Evolutionary conservation across 768 basidiomycete genomes (phyloP).

Genomic region (Boletus speciosus): DNA sequence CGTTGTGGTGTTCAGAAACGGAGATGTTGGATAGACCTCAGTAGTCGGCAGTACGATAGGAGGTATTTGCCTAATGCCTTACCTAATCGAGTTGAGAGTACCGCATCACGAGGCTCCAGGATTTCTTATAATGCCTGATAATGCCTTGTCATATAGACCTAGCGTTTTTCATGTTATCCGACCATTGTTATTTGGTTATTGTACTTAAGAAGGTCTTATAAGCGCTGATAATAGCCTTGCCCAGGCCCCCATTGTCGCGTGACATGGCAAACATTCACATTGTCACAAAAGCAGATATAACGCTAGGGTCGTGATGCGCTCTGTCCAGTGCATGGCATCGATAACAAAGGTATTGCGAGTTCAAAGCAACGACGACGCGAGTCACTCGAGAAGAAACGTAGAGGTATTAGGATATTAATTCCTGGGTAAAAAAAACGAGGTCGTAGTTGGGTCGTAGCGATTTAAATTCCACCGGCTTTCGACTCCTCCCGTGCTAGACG

Average conservation of each 20-base stretch:
- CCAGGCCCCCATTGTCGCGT: too few relatives aligned
- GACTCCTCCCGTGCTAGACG: slow-evolving; percentile 38
- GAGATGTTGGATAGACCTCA: neutral
- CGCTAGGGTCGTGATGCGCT: neutral
- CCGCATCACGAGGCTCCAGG: neutral
- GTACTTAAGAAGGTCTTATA: too few relatives aligned
- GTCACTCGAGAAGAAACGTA: slow-evolving; percentile 2
- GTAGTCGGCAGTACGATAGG: slow-evolving; percentile 6
- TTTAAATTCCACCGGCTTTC: slow-evolving; percentile 7
- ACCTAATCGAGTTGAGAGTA: neutral
- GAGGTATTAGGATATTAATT: slow-evolving; percentile 14
- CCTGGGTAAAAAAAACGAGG: neutral
- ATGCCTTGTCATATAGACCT: too few relatives aligned
- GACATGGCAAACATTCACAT: too few relatives aligned
- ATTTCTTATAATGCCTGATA: too few relatives aligned
- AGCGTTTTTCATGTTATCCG: too few relatives aligned
- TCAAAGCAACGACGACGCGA: slow-evolving; percentile 4
- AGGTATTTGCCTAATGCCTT: slow-evolving; percentile 4
- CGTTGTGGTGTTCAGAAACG: slow-evolving; percentile 2
- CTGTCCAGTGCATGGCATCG: slow-evolving; percentile 8
- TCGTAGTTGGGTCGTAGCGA: neutral
- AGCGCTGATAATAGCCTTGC: too few relatives aligned
- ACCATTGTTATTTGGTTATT: too few relatives aligned
- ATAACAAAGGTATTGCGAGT: slow-evolving; percentile 5
- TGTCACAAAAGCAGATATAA: too few relatives aligned